Percentiles rank a stretch among this genome's conserved stretches.
These are phyloP conservation scores for Monilinia fructicola DNA, from an alignment of 2,329 filamentous ascomycete genomes.

Conservation along the genomic window DNA sequence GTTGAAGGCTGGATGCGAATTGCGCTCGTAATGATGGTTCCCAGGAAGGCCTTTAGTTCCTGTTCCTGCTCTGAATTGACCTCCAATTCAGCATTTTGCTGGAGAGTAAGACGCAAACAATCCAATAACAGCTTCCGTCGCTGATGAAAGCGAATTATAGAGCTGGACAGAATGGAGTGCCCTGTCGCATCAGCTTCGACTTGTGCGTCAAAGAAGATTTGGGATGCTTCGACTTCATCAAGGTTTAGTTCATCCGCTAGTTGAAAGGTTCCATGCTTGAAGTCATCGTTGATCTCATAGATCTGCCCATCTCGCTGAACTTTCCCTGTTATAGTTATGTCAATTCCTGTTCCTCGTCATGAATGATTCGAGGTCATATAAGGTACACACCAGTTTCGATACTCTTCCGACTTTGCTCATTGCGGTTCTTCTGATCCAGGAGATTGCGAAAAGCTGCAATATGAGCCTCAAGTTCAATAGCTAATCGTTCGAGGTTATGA, in stretches of 20 bases:
- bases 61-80: conserved; percentile 48
- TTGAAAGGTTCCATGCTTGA: conserved; percentile 77
- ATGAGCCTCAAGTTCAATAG: conserved; percentile 63
- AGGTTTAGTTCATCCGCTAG: conserved; percentile 86
- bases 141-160: conserved; percentile 85
- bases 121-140: conserved; percentile 80
- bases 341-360: neutral
- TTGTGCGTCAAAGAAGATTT: conserved; percentile 71
- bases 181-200: conserved; percentile 68
- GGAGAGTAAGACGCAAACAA: conserved; percentile 76
- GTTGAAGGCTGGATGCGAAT: conserved; percentile 39
- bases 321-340: conserved; percentile 57
- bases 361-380: conserved; percentile 3
- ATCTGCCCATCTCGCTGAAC: conserved; percentile 70
- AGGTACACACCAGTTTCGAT: conserved; percentile 61
- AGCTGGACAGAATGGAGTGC: conserved; percentile 71
- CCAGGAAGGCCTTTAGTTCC: conserved; percentile 54
- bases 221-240: conserved; percentile 82
- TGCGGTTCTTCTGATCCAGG: conserved; percentile 73
- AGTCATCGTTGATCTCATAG: conserved; percentile 81
- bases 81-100: conserved; percentile 47
- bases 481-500: conserved; percentile 67
- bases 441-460: conserved; percentile 67
- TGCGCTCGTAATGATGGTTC: conserved; percentile 42
- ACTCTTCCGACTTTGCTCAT: conserved; percentile 69